A percentile compares a stretch with the other conserved stretches of the same genome.
phyloP scores from a whole-genome alignment of 305 asterid species.

The Solanum hybrid region DNA sequence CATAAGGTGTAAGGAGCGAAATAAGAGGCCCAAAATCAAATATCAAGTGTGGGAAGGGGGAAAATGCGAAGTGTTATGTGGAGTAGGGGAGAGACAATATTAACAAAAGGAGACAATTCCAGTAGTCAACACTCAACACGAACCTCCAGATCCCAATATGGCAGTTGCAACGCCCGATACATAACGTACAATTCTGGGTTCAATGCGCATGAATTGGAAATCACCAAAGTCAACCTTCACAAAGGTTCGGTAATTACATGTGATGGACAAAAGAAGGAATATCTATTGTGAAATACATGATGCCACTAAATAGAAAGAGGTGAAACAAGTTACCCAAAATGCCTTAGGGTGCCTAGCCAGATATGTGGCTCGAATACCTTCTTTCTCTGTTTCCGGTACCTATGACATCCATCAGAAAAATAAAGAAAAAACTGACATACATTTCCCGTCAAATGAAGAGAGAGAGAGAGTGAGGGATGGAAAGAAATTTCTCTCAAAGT shows the following conservation, averaged over 20 bases:
- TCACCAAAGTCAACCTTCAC: conserved; percentile 96
- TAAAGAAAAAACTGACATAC: not conserved
- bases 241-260: conserved; percentile 2
- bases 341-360: conserved; percentile 85
- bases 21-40: not conserved
- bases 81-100: not conserved
- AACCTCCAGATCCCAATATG: conserved; percentile 89
- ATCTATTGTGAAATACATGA: not conserved
- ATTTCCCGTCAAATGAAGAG: not conserved
- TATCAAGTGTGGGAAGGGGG: not conserved
- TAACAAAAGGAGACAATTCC: not conserved
- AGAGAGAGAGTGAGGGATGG: not conserved
- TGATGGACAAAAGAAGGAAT: not conserved
- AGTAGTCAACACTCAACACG: conserved; percentile 15
- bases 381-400: conserved; percentile 50
- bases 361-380: conserved; percentile 59
- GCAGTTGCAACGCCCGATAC: conserved; percentile 95
- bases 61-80: not conserved
- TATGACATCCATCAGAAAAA: conserved; percentile 9
- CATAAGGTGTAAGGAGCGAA: not conserved
- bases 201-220: conserved; percentile 78
- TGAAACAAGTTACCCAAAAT: conserved; percentile 59
- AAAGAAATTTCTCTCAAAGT: conserved; percentile 4
- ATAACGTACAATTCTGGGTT: conserved; percentile 68
- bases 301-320: not conserved